Base-by-base conservation (phyloP, 331 rosid genomes). In the Dryas integrifolia region DNA sequence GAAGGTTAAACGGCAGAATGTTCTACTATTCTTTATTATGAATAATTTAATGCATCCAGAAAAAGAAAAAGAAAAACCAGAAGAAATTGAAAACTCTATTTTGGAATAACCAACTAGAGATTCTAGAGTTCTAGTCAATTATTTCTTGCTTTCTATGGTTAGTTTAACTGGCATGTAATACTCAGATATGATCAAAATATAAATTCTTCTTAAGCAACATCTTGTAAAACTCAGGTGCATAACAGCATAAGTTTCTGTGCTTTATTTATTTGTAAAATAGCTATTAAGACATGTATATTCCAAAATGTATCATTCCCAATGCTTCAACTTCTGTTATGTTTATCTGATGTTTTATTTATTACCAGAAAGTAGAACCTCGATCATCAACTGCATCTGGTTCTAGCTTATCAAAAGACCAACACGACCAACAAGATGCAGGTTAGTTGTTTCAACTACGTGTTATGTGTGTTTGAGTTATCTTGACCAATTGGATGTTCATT, bases 371-470 rank as follows among this genome's bases (percentile, higher is more conserved):
- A 73, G 92, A 82, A 73, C 85, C 83, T 46, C 85, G 76, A 43
- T 85, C 92, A 59, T 84, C 90, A 52, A 82, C 84, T 79, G 77
- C 70, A 76, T 86, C 89, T 75, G 92, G 87, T 56, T 88, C 87
- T 61, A 82, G 85, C 77, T 81, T 90, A 10, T 84, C 92, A 0
- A 91, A 84, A 76, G 92, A 89, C 67, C 85, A 84, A 69, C 85
- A 53, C 56, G 72, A 72, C 60, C 85, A 78, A 77, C 84, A 77
- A 70, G 48, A 69, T 47, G 30, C 82, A 80, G 96, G 97, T 92
- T 73, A 65, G 91, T 86, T 73, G 51, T 44, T 66, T 57, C 72
- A 49, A 40, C 41, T 30, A 30, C 3, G 35, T 30, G 35, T 30
- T 30, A 16, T 79, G 51, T 51, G 50, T 62, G 35, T n/a, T 68